Percentiles rank a stretch among this genome's conserved stretches.
phyloP scores from a whole-genome alignment of 768 basidiomycete genomes.

The Tricholoma matsutake region DNA sequence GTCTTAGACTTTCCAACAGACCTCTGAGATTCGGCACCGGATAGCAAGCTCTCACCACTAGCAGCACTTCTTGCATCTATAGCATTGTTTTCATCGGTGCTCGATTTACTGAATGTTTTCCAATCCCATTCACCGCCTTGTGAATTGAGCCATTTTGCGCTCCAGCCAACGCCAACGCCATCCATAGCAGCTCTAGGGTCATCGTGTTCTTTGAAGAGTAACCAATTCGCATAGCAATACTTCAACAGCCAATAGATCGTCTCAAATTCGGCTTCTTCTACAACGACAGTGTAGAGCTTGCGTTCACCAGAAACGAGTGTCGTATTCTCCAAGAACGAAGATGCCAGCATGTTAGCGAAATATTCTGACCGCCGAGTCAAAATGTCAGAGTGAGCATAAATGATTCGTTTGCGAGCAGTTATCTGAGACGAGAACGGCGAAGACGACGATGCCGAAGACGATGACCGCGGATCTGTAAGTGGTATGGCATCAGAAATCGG shows the following conservation, averaged over 20 bases:
- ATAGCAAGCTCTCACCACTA: slow-evolving; percentile 46
- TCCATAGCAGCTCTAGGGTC: slow-evolving; percentile 67
- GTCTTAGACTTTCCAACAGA: slow-evolving; percentile 29
- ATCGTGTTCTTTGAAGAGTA: slow-evolving; percentile 65
- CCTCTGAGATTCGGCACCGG: slow-evolving; percentile 26
- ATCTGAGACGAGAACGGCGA: slow-evolving; percentile 41
- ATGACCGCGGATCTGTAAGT: slow-evolving; percentile 32
- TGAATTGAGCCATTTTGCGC: slow-evolving; percentile 51
- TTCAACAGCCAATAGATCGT: slow-evolving; percentile 80
- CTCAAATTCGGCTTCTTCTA: slow-evolving; percentile 75
- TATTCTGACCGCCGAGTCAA: slow-evolving; percentile 73
- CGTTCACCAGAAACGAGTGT: slow-evolving; percentile 42
- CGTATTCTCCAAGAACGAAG: slow-evolving; percentile 62
- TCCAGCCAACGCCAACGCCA: slow-evolving; percentile 66
- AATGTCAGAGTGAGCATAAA: slow-evolving; percentile 81
- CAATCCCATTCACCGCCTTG: slow-evolving; percentile 65
- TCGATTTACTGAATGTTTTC: slow-evolving; percentile 54
- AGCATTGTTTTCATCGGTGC: slow-evolving; percentile 29
- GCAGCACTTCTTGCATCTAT: slow-evolving; percentile 15
- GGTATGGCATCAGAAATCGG: slow-evolving; percentile 25
- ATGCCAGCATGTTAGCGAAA: slow-evolving; percentile 71
- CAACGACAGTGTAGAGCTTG: slow-evolving; percentile 61
- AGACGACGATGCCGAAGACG: slow-evolving; percentile 41
- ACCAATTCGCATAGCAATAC: slow-evolving; percentile 74
- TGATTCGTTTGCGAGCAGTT: slow-evolving; percentile 64